Evolutionary conservation across 1,139 yeast species (phyloP).

Genomic region (Taiozyma sp.): DNA sequence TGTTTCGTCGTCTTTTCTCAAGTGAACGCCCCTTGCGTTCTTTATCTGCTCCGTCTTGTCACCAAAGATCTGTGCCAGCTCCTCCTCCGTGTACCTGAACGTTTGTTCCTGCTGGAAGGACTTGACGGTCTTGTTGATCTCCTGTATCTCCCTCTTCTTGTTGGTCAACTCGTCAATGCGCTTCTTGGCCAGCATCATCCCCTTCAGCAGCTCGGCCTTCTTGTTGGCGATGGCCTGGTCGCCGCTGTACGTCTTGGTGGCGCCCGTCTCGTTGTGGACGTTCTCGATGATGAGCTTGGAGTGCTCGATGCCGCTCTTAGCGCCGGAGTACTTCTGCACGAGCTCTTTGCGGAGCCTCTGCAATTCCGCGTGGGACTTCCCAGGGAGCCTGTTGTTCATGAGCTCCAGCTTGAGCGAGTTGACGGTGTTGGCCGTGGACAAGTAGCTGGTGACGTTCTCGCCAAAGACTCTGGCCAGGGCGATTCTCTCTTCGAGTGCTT

Average conservation of each 20-base stretch:
- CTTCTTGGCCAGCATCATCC: constrained; percentile 6
- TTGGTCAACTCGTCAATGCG: constrained; percentile 12
- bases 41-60: neutral
- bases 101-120: constrained; percentile 1
- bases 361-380: neutral
- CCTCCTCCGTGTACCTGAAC: constrained; percentile 9
- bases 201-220: constrained; percentile 10
- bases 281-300: constrained; percentile 2
- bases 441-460: neutral
- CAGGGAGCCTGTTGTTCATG: neutral
- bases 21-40: neutral
- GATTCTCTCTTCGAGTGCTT: constrained; percentile 4
- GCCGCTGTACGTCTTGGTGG: constrained; percentile 3
- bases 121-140: constrained; percentile 11
- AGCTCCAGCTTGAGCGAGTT: neutral
- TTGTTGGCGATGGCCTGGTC: constrained; percentile 4
- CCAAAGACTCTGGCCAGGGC: constrained; percentile 2
- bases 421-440: neutral
- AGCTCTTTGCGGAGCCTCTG: neutral
- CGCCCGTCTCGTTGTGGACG: neutral
- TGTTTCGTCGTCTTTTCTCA: constrained; percentile 1
- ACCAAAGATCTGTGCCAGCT: constrained; percentile 5
- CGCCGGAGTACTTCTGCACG: neutral
- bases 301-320: neutral
- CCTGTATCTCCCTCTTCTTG: constrained; percentile 13